Percentiles rank a stretch among this genome's conserved stretches.
These are phyloP conservation scores for Nissolia schottii DNA, from an alignment of 306 rosid genomes.

Conservation along the genomic window DNA sequence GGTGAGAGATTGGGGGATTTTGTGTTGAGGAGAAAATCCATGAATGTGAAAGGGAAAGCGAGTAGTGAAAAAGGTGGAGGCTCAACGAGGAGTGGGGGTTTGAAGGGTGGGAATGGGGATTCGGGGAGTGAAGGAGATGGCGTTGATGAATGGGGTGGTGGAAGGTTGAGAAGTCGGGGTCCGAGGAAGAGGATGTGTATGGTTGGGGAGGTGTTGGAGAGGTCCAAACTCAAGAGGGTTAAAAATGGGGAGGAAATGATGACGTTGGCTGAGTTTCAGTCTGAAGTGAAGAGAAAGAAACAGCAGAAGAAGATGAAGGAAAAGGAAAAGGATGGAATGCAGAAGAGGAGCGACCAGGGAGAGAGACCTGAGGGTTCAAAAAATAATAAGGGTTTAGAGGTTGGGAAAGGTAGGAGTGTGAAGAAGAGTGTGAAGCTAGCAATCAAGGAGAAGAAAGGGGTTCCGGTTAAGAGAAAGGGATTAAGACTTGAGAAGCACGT, in stretches of 20 bases:
- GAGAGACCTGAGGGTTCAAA: constrained; percentile 13
- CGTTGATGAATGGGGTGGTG: constrained; percentile 23
- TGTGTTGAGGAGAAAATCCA: not conserved
- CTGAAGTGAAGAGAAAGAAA: constrained; percentile 43
- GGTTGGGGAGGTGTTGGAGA: constrained; percentile 69
- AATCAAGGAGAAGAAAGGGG: constrained; percentile 21
- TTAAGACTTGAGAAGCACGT: constrained; percentile 10
- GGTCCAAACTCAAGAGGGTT: constrained; percentile 44
- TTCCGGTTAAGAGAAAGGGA: constrained; percentile 15
- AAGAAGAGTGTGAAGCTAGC: constrained; percentile 27
- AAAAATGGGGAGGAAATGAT: constrained; percentile 55
- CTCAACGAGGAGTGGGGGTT: not conserved
- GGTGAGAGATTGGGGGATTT: not conserved
- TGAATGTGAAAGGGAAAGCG: constrained; percentile 10
- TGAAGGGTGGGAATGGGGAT: constrained; percentile 4
- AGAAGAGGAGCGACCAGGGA: constrained; percentile 19
- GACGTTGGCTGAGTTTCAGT: constrained; percentile 84
- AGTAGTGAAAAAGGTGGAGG: constrained; percentile 21
- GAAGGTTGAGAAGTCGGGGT: constrained; percentile 38
- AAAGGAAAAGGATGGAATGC: constrained; percentile 28
- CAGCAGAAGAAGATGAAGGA: constrained; percentile 39
- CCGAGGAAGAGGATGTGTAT: constrained; percentile 58
- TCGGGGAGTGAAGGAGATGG: constrained; percentile 10
- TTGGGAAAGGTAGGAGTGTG: not conserved
- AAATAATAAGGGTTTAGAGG: constrained; percentile 20